Evolutionary conservation across 192 early-diverging fungal species (phyloP), one percentile per base, ranked within the genome.

Genomic region (Rhizophagus sp.): DNA sequence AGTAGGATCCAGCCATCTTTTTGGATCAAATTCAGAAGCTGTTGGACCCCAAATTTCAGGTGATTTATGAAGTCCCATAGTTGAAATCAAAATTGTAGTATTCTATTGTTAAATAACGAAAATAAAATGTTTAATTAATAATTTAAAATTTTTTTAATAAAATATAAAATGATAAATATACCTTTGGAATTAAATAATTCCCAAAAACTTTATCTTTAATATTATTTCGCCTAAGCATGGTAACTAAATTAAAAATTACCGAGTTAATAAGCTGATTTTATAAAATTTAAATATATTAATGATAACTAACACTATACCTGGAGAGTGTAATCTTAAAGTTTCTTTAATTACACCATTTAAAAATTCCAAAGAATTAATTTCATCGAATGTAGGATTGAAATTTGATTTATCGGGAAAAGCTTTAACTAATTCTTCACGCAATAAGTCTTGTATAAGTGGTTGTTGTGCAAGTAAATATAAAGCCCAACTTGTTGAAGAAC

Each of bases 271-370:
- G 36, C 36, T 36, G 36, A 36, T 5, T 36, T 30, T 0, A 30
- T 4, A 36, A 36, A 36, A 4, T 36, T 36, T 36, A 0, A 4
- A 36, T 36, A 39, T 39, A 33, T 36, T 69, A 69, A 39, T 39
- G 1, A 69, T 7, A 69, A 39, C 36, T 17, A 9, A 69, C 8
- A 19, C 33, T 27, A 19, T 66, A 66, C 65, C 65, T 12, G 88
- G 87, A 8, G 88, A 87, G 73, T 88, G 84, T 1, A 86, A 74
- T 12, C 89, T 83, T 36, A 91, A 73, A 22, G 79, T 76, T 72
- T 90, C 90, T 75, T 89, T 88, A 57, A 86, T 72, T 24, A 87
- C 88, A 25, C 85, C 84, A 72, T 87, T 88, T 61, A 91, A 61
- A 75, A 84, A 85, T 10, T 84, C 82, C 49, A 91, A 73, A 12